A percentile compares a stretch with the other conserved stretches of the same genome.
Evolutionary conservation across 179 eudicot genomes (phyloP).

Genomic region (Beta lomatogona): DNA sequence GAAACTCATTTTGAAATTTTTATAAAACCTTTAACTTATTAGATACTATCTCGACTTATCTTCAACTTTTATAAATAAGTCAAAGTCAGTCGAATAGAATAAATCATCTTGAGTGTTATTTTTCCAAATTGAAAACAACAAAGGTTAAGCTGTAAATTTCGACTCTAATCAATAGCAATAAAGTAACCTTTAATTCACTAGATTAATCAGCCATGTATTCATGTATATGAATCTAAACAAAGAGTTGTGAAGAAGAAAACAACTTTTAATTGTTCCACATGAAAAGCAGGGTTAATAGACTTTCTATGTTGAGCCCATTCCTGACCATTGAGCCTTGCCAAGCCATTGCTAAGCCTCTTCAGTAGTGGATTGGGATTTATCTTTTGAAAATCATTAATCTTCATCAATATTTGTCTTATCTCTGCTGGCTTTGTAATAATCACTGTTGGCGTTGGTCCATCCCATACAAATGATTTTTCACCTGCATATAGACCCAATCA

Average conservation of each 20-base stretch:
- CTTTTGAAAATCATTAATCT: constrained; percentile 25
- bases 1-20: too few species aligned
- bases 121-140: too few species aligned
- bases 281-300: constrained; percentile 35
- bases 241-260: background rate
- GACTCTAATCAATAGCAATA: too few species aligned
- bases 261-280: constrained; percentile 33
- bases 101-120: too few species aligned
- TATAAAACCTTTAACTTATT: too few species aligned
- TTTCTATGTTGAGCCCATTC: constrained; percentile 38
- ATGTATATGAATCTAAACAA: too few species aligned
- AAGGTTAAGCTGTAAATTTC: too few species aligned
- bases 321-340: constrained; percentile 26
- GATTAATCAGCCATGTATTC: too few species aligned
- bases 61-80: too few species aligned
- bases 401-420: constrained; percentile 30
- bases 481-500: constrained; percentile 7
- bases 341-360: constrained; percentile 23
- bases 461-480: constrained; percentile 28
- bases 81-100: too few species aligned
- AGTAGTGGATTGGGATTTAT: constrained; percentile 11
- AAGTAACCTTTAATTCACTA: too few species aligned
- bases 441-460: constrained; percentile 33
- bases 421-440: constrained; percentile 23
- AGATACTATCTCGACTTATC: too few species aligned